These are phyloP conservation scores for Haplographium delicatum DNA, from an alignment of 495 filamentous ascomycete species.

Conservation along the genomic window DNA sequence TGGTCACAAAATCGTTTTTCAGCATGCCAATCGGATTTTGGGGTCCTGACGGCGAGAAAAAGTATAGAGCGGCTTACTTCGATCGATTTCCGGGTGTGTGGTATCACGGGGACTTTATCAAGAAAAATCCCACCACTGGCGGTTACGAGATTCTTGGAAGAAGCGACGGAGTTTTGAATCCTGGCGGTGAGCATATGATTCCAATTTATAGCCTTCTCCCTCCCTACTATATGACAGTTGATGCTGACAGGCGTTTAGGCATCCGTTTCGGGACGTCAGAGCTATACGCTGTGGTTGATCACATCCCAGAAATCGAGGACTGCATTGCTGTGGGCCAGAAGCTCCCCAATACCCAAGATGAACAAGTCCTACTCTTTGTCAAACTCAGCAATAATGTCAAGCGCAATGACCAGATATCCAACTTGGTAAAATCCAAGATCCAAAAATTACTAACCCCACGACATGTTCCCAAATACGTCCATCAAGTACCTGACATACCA, in stretches of 20 bases:
- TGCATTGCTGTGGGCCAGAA: not conserved
- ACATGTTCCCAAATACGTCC: not conserved
- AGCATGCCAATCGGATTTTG: not conserved
- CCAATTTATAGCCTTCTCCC: no score
- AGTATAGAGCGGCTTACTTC: not conserved
- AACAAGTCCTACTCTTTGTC: not conserved
- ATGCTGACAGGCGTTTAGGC: no score
- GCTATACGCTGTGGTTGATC: not conserved
- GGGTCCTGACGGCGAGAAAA: not conserved
- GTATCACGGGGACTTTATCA: not conserved
- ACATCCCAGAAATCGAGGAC: not conserved
- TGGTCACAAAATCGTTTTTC: not conserved
- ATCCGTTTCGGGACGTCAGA: not conserved
- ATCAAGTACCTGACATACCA: conserved; percentile 1
- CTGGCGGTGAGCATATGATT: no score
- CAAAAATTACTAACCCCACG: no score
- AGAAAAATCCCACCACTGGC: not conserved
- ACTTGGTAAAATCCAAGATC: no score
- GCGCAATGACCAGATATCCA: no score
- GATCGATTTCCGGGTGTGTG: not conserved
- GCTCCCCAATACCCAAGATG: not conserved
- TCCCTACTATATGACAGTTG: no score
- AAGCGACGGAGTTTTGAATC: not conserved
- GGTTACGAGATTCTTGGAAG: not conserved
- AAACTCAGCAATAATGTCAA: not conserved